These are phyloP conservation scores for Cercospora sp. DNA, from an alignment of 2,329 filamentous ascomycete genomes.

Conservation along the genomic window DNA sequence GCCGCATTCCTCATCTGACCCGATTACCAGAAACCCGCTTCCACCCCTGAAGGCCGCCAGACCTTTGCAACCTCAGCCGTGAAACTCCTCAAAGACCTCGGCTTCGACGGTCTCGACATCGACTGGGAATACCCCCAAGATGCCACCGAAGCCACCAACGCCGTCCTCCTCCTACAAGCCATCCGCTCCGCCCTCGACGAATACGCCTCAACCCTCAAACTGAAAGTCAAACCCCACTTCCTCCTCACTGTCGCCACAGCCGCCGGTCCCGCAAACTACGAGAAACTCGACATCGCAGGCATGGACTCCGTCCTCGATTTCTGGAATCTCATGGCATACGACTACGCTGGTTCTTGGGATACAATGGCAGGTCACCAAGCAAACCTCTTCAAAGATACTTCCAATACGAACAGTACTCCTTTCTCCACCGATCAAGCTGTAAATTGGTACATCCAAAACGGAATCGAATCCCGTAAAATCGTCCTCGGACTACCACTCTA, in stretches of 20 bases:
- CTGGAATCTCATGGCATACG: constrained; percentile 55
- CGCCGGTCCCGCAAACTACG: constrained; percentile 46
- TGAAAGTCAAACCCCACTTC: constrained; percentile 43
- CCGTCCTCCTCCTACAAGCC: constrained; percentile 43
- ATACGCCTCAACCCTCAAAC: constrained; percentile 38
- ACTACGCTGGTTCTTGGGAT: constrained; percentile 76
- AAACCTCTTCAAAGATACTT: constrained; percentile 65
- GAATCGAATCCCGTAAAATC: constrained; percentile 68
- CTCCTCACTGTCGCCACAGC: constrained; percentile 49
- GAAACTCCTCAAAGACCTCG: constrained; percentile 73
- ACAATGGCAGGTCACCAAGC: constrained; percentile 70
- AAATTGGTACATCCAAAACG: constrained; percentile 63
- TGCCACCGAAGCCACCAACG: constrained; percentile 42
- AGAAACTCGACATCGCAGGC: constrained; percentile 43
- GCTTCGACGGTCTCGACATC: constrained; percentile 60
- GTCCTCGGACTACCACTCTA: constrained; percentile 91
- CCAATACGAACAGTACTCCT: constrained; percentile 66
- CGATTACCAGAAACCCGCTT: constrained; percentile 52
- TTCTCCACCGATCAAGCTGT: constrained; percentile 75
- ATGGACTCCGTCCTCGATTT: constrained; percentile 49
- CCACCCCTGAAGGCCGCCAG: constrained; percentile 61
- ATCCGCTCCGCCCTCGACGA: constrained; percentile 42
- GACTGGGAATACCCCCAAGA: constrained; percentile 52
- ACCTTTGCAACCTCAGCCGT: constrained; percentile 72
- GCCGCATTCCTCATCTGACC: constrained; percentile 3